Base-by-base conservation (phyloP, 1,284 basidiomycete genomes). In the Cutaneotrichosporon sp. region DNA sequence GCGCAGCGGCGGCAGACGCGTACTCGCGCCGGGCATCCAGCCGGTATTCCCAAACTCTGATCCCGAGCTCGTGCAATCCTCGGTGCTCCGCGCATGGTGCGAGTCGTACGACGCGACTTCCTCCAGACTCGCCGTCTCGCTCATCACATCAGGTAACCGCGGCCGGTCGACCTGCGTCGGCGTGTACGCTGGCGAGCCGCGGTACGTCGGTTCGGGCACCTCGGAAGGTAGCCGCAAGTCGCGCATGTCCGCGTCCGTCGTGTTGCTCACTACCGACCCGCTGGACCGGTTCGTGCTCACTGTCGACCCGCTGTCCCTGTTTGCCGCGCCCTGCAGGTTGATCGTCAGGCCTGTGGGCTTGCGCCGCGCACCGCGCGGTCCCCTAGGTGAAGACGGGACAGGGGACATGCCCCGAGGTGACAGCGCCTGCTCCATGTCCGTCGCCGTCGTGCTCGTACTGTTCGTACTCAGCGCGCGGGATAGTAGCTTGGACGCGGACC, bases 351-450 rank as follows among this genome's bases (percentile, higher is more conserved):
- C 15, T 5, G 17, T 35, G 13, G 33, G 30, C 17, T 42, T 48
- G 37, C 26, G 46, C 17, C n/a, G 33, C 2, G 36, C 37, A 4
- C 30, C 37, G 18, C 51, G 51, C n/a, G 51, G 51, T n/a, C 51
- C 51, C 8, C 46, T 45, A 46, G 5, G 38, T 39, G 15, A 22
- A 5, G 10, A 42, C 30, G 8, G 51, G 51, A 17, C 40, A 48
- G 43, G 37, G 52, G 5, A 46, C 26, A 30, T 10, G 26, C 26
- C 7, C 18, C 10, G 43, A 30, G n/a, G n/a, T 5, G 44, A 34
- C 8, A 67, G 51, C 9, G 62, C 63, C 12, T 48, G 46, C 46
- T 69, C 66, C 22, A 65, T 52, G 15, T 60, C 61, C 1, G 66
- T 66, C 12, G 65, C 62, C 7, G 55, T 62, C 2, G 63, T 66